phyloP scores from a whole-genome alignment of 1,284 basidiomycete genomes.

The Sporisorium sorghi region DNA sequence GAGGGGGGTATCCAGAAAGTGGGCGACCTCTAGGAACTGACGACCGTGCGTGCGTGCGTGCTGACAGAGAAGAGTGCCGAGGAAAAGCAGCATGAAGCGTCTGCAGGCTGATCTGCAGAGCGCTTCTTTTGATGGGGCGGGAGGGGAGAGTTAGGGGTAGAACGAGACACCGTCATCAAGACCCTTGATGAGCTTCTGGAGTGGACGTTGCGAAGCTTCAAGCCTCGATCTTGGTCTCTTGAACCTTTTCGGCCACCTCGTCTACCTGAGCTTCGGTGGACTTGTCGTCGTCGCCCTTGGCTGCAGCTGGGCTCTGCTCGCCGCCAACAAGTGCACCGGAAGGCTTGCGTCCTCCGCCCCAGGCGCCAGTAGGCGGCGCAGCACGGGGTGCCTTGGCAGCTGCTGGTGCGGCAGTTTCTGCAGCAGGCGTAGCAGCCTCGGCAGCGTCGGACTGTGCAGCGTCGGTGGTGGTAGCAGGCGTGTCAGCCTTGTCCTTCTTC shows the following conservation, averaged over 20 bases:
- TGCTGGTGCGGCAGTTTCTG: conserved; percentile 23
- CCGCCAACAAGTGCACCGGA: conserved; percentile 52
- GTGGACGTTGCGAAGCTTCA: conserved; percentile 10
- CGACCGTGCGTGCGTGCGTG: conserved; percentile 1
- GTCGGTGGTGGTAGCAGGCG: conserved; percentile 15
- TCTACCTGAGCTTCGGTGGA: conserved; percentile 35
- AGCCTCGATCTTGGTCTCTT: conserved; percentile 45
- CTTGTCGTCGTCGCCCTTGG: conserved; percentile 14
- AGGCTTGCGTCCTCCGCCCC: conserved; percentile 62
- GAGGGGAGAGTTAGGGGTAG: background rate
- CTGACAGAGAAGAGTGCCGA: conserved; percentile 12
- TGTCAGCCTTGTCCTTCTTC: conserved; percentile 30
- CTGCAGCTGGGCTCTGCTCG: conserved; percentile 18
- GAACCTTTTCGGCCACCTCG: conserved; percentile 43
- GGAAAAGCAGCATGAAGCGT: conserved; percentile 23
- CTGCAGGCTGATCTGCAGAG: conserved; percentile 7
- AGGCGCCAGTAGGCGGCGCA: conserved; percentile 55
- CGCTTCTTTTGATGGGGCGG: conserved; percentile 30
- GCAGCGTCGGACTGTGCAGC: conserved; percentile 13
- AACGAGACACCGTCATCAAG: background rate
- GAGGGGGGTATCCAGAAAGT: conserved; percentile 39
- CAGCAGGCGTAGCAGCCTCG: conserved; percentile 15
- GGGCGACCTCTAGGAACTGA: background rate
- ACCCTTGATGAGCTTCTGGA: background rate
- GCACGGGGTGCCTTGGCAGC: conserved; percentile 35